phyloP scores from a whole-genome alignment of 306 rosid genomes.

The Quercus mongolica region DNA sequence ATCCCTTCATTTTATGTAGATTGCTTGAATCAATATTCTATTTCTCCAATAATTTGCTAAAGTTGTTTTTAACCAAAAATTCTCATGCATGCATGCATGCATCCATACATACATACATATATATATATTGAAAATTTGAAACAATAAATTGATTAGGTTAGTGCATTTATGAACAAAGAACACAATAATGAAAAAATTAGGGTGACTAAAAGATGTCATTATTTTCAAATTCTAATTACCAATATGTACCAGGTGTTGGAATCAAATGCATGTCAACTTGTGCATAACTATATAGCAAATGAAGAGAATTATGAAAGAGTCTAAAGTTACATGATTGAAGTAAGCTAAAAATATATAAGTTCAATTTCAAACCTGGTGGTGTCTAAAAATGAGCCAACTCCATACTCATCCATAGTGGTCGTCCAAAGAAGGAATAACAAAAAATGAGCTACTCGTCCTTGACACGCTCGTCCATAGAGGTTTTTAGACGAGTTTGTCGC shows the following conservation, averaged over 20 bases:
- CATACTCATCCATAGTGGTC: no score
- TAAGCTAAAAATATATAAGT: neutral
- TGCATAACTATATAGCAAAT: neutral
- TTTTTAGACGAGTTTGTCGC: no score
- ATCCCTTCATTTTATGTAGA: neutral
- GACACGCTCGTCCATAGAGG: no score
- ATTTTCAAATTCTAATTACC: neutral
- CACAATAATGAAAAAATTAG: neutral
- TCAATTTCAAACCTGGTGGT: neutral
- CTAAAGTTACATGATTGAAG: neutral
- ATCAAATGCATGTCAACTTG: neutral
- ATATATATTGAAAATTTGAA: neutral
- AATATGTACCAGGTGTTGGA: neutral
- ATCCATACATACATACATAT: no score
- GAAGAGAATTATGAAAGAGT: neutral
- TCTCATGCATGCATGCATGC: no score
- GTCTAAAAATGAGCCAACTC: no score
- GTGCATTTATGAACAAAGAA: neutral
- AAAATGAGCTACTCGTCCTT: no score
- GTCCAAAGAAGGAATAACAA: no score
- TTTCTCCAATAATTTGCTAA: neutral
- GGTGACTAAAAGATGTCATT: neutral
- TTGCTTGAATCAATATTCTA: neutral
- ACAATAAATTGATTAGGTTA: neutral
- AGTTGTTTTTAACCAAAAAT: neutral